Base-by-base conservation (phyloP, 2,329 filamentous ascomycete genomes). In the Sclerotiophoma versabilis region DNA sequence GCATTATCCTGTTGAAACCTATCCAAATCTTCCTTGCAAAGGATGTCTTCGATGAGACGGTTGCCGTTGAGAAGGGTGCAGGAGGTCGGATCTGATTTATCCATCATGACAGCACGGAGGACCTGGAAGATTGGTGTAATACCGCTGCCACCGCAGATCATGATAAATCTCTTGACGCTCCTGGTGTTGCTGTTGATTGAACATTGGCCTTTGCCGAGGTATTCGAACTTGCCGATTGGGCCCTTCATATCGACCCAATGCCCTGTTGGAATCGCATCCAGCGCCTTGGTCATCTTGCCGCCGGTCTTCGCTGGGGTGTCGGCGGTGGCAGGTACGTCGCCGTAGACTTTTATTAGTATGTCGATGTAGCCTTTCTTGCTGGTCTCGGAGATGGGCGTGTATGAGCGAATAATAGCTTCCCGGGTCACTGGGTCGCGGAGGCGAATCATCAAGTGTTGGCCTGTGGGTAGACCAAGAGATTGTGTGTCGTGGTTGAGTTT, bases 121-220 rank as follows among this genome's bases (percentile, higher is more conserved):
- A 96, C 90, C 68, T 95, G 90, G 71, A 88, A 95, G 59, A 96
- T 90, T 0, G 93, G 93, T n/a, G 93, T 96, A 67, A 97, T 89
- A 0, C 93, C 93, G n/a, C 86, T 91, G 5, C 93, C 93, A 12
- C 84, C 93, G 64, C 91, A 95, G 26, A 96, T 87, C 92, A 96
- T 96, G 69, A 90, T 80, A 73, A 96, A 91, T 11, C 82, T 83
- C 46, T 82, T 83, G 1, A 96, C 83, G 0, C 64, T 75, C 9
- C 87, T 79, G 52, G 79, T 72, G 17, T 78, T 80, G 0, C 83
- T 83, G 26, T 84, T 84, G 34, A 96, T 76, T 0, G 77, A 69
- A 64, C 89, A 91, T 2, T 75, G 59, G 0, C 92, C 92, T 0
- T 79, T 75, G 0, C 90, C 89, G 0, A 87, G 78, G 66, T 96